Evolutionary conservation across 495 filamentous ascomycete genomes (phyloP).

Genomic region (Penicillium malachiteum): DNA sequence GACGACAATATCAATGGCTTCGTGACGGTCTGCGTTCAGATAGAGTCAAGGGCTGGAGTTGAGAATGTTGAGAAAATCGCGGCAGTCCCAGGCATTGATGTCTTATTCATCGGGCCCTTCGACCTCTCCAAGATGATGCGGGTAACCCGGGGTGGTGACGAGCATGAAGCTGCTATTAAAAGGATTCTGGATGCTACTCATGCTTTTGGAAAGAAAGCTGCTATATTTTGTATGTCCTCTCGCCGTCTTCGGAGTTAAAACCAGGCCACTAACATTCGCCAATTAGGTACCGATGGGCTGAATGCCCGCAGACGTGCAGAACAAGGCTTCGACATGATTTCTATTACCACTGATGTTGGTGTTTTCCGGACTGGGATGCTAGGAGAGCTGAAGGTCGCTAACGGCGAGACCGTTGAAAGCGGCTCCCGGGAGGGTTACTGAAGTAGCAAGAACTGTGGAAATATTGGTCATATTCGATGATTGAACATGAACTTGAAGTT

Average conservation of each 20-base stretch:
- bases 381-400: constrained; percentile 32
- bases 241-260: background rate
- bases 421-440: no score
- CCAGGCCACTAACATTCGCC: background rate
- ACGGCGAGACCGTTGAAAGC: constrained; percentile 20
- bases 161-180: constrained; percentile 62
- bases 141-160: constrained; percentile 36
- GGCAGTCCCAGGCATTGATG: constrained; percentile 43
- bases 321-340: constrained; percentile 77
- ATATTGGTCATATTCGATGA: no score
- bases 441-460: no score
- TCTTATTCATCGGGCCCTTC: constrained; percentile 58
- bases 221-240: constrained; percentile 72
- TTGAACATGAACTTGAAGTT: no score
- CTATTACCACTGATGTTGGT: constrained; percentile 59
- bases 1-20: constrained; percentile 34
- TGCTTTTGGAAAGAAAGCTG: constrained; percentile 68
- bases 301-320: constrained; percentile 63
- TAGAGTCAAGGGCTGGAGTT: constrained; percentile 48
- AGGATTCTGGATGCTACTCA: constrained; percentile 62
- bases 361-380: constrained; percentile 42
- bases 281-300: constrained; percentile 51
- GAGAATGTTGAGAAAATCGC: constrained; percentile 52
- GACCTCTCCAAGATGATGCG: constrained; percentile 42
- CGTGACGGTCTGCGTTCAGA: constrained; percentile 43